phyloP scores from a whole-genome alignment of 73 alveolate species.

The Effrenium voratum region DNA sequence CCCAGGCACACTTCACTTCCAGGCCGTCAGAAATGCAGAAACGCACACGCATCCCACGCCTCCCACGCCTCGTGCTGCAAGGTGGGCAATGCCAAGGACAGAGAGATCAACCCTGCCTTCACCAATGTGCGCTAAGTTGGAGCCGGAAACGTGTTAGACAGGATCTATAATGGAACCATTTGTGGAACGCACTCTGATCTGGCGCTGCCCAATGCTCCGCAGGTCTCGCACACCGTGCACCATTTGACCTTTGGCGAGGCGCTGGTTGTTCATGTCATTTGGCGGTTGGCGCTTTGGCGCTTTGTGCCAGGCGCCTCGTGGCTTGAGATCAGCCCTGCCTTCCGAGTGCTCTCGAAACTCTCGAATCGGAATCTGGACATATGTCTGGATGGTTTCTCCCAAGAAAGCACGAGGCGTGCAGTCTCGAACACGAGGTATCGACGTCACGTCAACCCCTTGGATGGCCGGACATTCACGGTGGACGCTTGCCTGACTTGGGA shows the following conservation, averaged over 20 bases:
- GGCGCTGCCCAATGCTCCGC: no score
- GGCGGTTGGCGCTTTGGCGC: no score
- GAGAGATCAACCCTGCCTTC: conserved; percentile 84
- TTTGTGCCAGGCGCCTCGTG: conserved; percentile 46
- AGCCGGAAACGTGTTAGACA: not conserved
- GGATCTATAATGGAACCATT: not conserved
- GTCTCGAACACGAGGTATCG: not conserved
- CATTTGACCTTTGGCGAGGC: conserved; percentile 72
- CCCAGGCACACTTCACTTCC: conserved; percentile 90
- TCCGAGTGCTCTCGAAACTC: not conserved
- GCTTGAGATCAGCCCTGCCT: conserved; percentile 48
- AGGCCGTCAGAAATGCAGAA: conserved; percentile 6
- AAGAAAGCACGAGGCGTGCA: not conserved
- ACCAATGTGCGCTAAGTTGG: not conserved
- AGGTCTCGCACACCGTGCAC: conserved; percentile 74
- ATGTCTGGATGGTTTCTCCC: not conserved
- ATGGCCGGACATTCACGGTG: conserved; percentile 53
- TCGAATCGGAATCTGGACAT: not conserved
- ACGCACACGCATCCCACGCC: not conserved
- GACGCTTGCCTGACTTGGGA: not conserved
- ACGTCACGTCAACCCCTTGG: conserved; percentile 55
- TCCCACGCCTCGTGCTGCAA: not conserved
- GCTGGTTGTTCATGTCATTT: not conserved
- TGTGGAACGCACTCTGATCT: no score
- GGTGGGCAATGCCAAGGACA: conserved; percentile 71